Base-by-base conservation (phyloP, 164 flowering plant genomes). In the Macadamia tetraphylla region DNA sequence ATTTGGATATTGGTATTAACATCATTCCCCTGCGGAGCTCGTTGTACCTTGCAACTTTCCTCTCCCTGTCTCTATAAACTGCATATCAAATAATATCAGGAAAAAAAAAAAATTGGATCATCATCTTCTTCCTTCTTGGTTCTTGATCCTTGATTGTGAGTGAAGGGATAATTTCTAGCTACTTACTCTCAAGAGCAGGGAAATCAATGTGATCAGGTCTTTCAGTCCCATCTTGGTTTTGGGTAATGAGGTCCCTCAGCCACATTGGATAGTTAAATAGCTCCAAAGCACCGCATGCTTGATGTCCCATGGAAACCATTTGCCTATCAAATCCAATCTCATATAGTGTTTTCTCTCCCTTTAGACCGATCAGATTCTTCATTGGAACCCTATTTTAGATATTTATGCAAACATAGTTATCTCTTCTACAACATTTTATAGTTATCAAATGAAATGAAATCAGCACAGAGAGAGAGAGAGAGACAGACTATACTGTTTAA, bases 1-100 rank as follows among this genome's bases (percentile, higher is more conserved):
- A 85, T 52, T 78, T 80, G 66, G 71, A 68, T 15, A 81, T 83
- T 3, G 89, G 89, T 42, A 66, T 75, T 84, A 83, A 76, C 60
- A 85, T 48, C 55, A 83, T 29, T 57, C 77, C 77, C 67, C 86
- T 78, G 40, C 86, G 65, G 72, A 85, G 81, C 64, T 85, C 86
- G 29, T 83, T 85, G 63, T 80, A 85, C 23, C 86, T 70, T 15
- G 86, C 79, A 30, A 85, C 84, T 48, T 75, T 73, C 59, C 85
- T 77, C 62, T 84, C 88, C 55, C 88, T 74, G n/a, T 84, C 88
- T 55, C 86, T 72, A 48, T 82, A 84, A 61, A 84, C 88, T 84
- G 55, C 59, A 12, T 35, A n/a, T 35, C 40, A 35, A 35, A 35
- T 5, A 35, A 35, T 35, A 35, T 23, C 23, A 23, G 23, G 40